phyloP scores from a whole-genome alignment of 176 grass and related monocot genomes.

The Pontederia paniculata region DNA sequence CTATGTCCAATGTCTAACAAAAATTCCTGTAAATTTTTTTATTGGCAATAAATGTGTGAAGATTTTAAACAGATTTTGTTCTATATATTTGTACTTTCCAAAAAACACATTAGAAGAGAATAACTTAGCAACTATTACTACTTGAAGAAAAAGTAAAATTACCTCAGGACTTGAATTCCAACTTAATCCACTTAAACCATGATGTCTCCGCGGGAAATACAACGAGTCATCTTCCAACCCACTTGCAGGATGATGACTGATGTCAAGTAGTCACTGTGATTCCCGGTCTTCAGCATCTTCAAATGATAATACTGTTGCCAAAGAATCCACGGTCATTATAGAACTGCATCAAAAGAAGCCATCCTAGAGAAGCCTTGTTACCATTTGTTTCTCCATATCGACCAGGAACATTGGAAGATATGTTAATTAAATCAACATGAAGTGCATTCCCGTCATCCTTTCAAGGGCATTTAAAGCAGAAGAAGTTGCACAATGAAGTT shows the following conservation, averaged over 20 bases:
- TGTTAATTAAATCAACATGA: slow-evolving; percentile 63
- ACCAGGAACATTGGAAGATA: slow-evolving; percentile 39
- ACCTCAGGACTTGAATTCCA: slow-evolving; percentile 84
- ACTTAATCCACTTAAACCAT: slow-evolving; percentile 64
- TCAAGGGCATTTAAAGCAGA: slow-evolving; percentile 27
- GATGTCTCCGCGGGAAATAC: slow-evolving; percentile 52
- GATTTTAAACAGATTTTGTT: too few species aligned
- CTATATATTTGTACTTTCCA: not conserved
- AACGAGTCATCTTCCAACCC: slow-evolving; percentile 48
- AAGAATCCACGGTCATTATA: slow-evolving; percentile 49
- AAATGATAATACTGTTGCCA: not conserved
- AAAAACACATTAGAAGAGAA: not conserved
- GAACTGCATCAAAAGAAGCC: slow-evolving; percentile 58
- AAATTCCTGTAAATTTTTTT: too few species aligned
- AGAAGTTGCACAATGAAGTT: slow-evolving; percentile 28
- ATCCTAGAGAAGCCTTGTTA: slow-evolving; percentile 79
- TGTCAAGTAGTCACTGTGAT: slow-evolving; percentile 63
- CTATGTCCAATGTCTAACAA: too few species aligned
- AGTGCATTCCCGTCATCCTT: slow-evolving; percentile 40
- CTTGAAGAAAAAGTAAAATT: slow-evolving; percentile 20
- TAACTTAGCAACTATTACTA: slow-evolving; percentile 2
- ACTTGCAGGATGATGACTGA: slow-evolving; percentile 47
- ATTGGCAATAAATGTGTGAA: too few species aligned
- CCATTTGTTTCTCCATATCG: slow-evolving; percentile 16
- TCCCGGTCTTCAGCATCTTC: slow-evolving; percentile 33